Conservation (phyloP, 768 basidiomycete genomes). For the Harrya chromipes region DNA sequence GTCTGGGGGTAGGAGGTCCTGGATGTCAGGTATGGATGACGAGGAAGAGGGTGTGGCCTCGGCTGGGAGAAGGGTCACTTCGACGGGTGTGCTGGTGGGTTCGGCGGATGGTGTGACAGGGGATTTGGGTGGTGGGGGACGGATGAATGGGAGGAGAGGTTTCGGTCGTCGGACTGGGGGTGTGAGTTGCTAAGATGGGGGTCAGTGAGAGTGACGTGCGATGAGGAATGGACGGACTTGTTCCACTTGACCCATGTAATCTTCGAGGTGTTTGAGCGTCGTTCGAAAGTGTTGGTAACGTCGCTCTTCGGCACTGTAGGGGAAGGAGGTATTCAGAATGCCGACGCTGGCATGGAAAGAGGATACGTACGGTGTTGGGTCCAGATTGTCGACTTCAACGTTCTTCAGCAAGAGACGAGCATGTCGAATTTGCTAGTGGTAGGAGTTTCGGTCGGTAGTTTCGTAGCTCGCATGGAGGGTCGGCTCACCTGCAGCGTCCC, state of each 20-base stretch:
- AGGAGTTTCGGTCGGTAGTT: neutral
- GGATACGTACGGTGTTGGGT: constrained; percentile 41
- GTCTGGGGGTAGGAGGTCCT: constrained; percentile 41
- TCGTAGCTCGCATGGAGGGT: neutral
- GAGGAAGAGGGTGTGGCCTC: constrained; percentile 9
- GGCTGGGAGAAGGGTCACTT: constrained; percentile 24
- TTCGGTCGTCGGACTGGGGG: constrained; percentile 40
- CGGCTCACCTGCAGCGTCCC: constrained; percentile 52
- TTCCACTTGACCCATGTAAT: constrained; percentile 48
- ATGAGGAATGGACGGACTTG: constrained; percentile 36
- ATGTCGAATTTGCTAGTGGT: constrained; percentile 46
- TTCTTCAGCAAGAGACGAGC: constrained; percentile 56
- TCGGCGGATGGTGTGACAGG: constrained; percentile 1
- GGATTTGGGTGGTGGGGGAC: constrained; percentile 35
- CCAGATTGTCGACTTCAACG: constrained; percentile 49
- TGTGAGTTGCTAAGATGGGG: constrained; percentile 37
- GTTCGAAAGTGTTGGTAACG: constrained; percentile 45
- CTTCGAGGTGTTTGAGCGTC: constrained; percentile 56
- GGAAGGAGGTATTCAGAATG: neutral
- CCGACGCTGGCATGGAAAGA: neutral
- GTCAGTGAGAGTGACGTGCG: neutral
- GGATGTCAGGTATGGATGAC: constrained; percentile 13
- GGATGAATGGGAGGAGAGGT: constrained; percentile 53
- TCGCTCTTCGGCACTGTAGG: constrained; percentile 39
- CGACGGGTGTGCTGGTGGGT: constrained; percentile 10